phyloP scores from a whole-genome alignment of 768 basidiomycete species.

The Mycena latifolia region DNA sequence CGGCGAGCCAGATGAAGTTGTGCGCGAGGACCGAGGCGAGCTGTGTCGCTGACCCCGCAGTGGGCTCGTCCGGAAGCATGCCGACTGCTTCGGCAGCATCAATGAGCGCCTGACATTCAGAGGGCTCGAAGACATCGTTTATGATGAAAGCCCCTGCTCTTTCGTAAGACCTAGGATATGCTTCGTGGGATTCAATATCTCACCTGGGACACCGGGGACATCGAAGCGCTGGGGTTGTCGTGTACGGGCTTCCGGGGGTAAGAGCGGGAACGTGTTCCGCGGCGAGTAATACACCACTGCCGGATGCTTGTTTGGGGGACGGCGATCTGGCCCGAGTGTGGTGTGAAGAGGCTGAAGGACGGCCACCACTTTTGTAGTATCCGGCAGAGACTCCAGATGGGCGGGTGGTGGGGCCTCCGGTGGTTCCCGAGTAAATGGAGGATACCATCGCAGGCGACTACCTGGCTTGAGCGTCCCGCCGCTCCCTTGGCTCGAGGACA shows the following conservation, averaged over 20 bases:
- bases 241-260: constrained; percentile 38
- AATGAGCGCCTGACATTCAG: constrained; percentile 61
- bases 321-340: constrained; percentile 59
- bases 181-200: neutral
- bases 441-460: constrained; percentile 48
- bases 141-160: constrained; percentile 57
- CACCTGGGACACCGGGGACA: constrained; percentile 56
- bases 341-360: constrained; percentile 47
- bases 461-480: constrained; percentile 43
- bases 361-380: constrained; percentile 30
- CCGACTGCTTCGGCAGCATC: constrained; percentile 59
- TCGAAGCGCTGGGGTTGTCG: constrained; percentile 49
- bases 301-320: constrained; percentile 66
- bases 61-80: constrained; percentile 63
- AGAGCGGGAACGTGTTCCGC: constrained; percentile 48
- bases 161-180: neutral
- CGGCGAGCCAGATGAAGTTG: constrained; percentile 68
- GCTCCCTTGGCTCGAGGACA: constrained; percentile 36
- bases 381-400: constrained; percentile 19
- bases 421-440: constrained; percentile 46
- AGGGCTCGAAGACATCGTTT: constrained; percentile 57
- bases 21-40: constrained; percentile 60
- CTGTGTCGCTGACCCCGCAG: constrained; percentile 57
- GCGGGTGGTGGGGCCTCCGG: constrained; percentile 20
- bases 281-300: constrained; percentile 62